phyloP scores from a whole-genome alignment of 1,139 yeast species.

The Taphrina flavorubra region DNA sequence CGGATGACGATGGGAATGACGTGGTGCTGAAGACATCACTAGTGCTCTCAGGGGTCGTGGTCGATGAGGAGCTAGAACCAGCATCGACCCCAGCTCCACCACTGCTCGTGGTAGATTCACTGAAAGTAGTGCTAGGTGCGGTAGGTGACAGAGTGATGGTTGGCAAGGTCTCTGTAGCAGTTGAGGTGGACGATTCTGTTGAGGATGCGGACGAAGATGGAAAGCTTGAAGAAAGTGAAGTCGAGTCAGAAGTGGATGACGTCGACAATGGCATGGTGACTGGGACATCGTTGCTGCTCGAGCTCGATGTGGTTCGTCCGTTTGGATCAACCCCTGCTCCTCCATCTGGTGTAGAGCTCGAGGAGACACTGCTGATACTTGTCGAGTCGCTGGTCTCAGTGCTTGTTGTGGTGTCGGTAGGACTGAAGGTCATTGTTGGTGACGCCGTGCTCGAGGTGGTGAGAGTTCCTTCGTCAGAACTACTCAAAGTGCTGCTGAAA shows the following conservation, averaged over 20 bases:
- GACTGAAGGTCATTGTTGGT: not conserved
- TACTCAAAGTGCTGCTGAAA: not conserved
- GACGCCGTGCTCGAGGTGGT: not conserved
- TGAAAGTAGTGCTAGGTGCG: not conserved
- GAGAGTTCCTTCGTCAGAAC: not conserved
- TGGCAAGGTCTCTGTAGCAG: not conserved
- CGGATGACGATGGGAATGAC: not conserved
- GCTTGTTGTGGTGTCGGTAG: not conserved
- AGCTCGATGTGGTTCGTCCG: slow-evolving; percentile 7
- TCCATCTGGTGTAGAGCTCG: not conserved
- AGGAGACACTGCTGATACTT: not conserved
- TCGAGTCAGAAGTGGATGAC: not conserved
- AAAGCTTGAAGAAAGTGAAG: not conserved
- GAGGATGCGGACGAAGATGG: not conserved
- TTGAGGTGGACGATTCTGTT: not conserved
- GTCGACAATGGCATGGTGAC: not conserved
- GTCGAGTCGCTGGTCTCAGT: not conserved
- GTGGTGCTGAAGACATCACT: not conserved
- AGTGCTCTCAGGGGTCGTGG: not conserved
- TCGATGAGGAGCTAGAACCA: not conserved
- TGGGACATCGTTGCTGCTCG: not conserved
- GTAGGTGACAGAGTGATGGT: not conserved
- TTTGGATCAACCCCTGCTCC: slow-evolving; percentile 6
- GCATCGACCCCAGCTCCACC: slow-evolving; percentile 6
- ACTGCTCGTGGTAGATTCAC: not conserved